Percentiles rank a stretch among this genome's conserved stretches.
phyloP scores from a whole-genome alignment of 2,329 filamentous ascomycete genomes.

The Fusarium globosum region DNA sequence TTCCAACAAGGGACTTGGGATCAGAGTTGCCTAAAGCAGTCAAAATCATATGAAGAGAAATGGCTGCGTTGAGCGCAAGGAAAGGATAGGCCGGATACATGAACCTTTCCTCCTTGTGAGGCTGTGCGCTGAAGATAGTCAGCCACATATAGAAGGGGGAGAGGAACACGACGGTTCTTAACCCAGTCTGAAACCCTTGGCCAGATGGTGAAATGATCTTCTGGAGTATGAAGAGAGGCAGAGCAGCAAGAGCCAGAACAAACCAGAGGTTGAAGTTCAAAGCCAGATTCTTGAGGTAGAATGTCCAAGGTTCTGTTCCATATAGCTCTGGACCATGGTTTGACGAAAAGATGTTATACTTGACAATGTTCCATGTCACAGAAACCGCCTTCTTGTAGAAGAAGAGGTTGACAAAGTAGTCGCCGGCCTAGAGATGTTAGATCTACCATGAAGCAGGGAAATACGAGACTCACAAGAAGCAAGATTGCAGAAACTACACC shows the following conservation, averaged over 20 bases:
- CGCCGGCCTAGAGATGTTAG: constrained; percentile 63
- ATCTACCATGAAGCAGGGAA: background rate
- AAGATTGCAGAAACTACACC: constrained; percentile 74
- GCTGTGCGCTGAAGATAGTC: constrained; percentile 87
- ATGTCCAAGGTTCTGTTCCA: constrained; percentile 96
- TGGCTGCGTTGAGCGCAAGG: constrained; percentile 86
- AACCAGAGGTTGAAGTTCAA: constrained; percentile 99
- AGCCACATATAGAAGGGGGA: constrained; percentile 96
- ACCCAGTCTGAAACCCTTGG: constrained; percentile 73
- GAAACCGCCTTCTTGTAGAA: constrained; percentile 85
- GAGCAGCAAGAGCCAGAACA: constrained; percentile 76
- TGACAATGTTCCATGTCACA: constrained; percentile 91
- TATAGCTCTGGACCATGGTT: constrained; percentile 90
- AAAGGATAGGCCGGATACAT: constrained; percentile 98
- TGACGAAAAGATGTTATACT: constrained; percentile 92
- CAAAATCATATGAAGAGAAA: constrained; percentile 84
- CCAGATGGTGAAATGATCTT: constrained; percentile 71
- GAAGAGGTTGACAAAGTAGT: constrained; percentile 79
- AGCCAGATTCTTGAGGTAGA: constrained; percentile 90
- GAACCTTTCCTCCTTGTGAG: constrained; percentile 98
- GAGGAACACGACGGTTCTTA: constrained; percentile 82
- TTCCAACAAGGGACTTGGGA: constrained; percentile 73
- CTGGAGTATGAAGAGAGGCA: constrained; percentile 81
- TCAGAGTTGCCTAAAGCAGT: constrained; percentile 77
- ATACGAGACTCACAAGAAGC: constrained; percentile 70